Percentiles rank a stretch among this genome's conserved stretches.
Evolutionary conservation across 139 green algal genomes (phyloP).

Genomic region (Coelastrella sp.): DNA sequence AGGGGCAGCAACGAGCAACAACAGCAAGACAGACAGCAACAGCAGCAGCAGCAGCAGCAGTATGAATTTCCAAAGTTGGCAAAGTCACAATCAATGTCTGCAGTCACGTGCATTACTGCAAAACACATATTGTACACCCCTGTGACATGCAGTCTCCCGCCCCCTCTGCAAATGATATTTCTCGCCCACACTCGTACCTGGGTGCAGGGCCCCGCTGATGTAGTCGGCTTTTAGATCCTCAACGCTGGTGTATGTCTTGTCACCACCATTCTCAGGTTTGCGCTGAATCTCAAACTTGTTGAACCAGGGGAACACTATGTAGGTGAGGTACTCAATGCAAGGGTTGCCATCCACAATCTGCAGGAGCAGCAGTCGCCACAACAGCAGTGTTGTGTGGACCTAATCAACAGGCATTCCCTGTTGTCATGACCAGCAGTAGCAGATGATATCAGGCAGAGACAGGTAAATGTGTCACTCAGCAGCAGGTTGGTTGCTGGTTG

Average conservation of each 20-base stretch:
- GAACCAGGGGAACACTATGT: slow-evolving; percentile 96
- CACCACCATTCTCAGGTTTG: slow-evolving; percentile 83
- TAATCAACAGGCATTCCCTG: too few relatives aligned
- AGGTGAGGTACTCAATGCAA: slow-evolving; percentile 93
- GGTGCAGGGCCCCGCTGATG: slow-evolving; percentile 79
- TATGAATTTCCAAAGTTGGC: too few relatives aligned
- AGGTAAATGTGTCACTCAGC: too few relatives aligned
- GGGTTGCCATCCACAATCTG: slow-evolving; percentile 91
- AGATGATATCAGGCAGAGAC: too few relatives aligned
- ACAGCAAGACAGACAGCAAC: too few relatives aligned
- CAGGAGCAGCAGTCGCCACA: slow-evolving; percentile 69
- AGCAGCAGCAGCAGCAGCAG: too few relatives aligned
- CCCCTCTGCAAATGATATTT: neutral
- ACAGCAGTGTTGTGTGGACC: neutral
- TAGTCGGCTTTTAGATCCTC: slow-evolving; percentile 91
- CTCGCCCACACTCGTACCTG: slow-evolving; percentile 48
- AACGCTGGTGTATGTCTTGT: slow-evolving; percentile 81
- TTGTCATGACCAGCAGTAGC: too few relatives aligned
- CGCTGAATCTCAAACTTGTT: slow-evolving; percentile 81
- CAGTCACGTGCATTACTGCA: too few relatives aligned
- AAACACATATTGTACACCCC: neutral
- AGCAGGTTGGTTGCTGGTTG: too few relatives aligned
- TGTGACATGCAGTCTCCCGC: neutral
- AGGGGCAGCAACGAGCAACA: too few relatives aligned
- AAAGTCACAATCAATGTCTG: too few relatives aligned